These are phyloP conservation scores for Mycena maculata DNA, from an alignment of 768 basidiomycete species.

Conservation along the genomic window DNA sequence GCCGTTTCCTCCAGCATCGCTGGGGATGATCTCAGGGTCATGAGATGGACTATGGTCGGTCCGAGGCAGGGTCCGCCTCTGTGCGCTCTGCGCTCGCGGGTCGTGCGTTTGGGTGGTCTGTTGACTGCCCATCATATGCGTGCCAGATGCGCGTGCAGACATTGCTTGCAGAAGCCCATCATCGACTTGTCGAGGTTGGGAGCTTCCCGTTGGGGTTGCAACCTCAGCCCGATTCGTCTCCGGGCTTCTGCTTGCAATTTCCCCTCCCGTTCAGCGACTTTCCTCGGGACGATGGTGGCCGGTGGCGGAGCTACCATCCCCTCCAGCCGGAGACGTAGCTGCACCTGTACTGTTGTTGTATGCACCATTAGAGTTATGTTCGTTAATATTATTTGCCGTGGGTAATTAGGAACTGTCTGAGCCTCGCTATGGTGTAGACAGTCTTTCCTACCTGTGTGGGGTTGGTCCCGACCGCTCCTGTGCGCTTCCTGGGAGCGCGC, in stretches of 20 bases:
- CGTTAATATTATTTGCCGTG: too few species aligned
- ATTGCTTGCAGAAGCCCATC: neutral
- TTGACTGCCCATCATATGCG: neutral
- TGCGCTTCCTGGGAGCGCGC: too few species aligned
- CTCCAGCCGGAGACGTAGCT: slow-evolving; percentile 4
- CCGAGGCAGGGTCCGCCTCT: neutral
- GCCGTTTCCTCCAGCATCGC: too few species aligned
- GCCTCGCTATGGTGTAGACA: too few species aligned
- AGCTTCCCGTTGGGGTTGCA: neutral
- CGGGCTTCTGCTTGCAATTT: neutral
- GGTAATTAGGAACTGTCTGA: too few species aligned
- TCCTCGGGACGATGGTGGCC: neutral
- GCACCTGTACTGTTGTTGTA: too few species aligned
- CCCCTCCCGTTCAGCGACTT: slow-evolving; percentile 5
- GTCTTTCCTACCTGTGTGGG: too few species aligned
- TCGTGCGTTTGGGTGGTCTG: too few species aligned
- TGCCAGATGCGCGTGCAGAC: neutral
- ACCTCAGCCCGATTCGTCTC: too few species aligned
- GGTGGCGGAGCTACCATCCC: slow-evolving; percentile 13
- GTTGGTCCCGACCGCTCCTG: too few species aligned
- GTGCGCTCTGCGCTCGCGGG: neutral
- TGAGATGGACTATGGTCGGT: slow-evolving; percentile 3
- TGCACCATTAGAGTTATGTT: too few species aligned
- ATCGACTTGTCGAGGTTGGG: neutral
- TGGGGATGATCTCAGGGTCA: too few species aligned